Evolutionary conservation across 2,329 filamentous ascomycete species (phyloP).

Genomic region (Ascochyta rabiei): DNA sequence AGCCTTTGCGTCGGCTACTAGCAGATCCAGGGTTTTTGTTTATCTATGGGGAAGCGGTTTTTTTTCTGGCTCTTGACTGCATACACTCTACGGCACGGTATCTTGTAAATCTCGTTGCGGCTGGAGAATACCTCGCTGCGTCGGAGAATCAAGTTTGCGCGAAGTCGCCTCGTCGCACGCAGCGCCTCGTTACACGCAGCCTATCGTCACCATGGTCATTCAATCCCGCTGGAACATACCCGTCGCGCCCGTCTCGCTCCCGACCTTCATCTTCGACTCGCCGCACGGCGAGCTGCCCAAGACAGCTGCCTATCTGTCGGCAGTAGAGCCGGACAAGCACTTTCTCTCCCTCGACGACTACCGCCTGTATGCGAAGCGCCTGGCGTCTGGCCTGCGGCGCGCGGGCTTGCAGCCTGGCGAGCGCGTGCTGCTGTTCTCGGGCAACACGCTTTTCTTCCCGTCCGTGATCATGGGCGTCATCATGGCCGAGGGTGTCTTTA

Average conservation of each 20-base stretch:
- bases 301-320: conserved; percentile 65
- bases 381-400: conserved; percentile 70
- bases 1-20: too few species aligned
- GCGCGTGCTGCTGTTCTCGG: conserved; percentile 74
- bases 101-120: too few species aligned
- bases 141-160: too few species aligned
- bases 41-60: too few species aligned
- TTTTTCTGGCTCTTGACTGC: too few species aligned
- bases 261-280: conserved; percentile 58
- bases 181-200: neutral
- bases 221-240: conserved; percentile 57
- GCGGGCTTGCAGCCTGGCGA: conserved; percentile 70
- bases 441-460: conserved; percentile 76
- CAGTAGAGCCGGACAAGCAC: conserved; percentile 69
- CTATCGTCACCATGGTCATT: conserved; percentile 54
- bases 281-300: conserved; percentile 55
- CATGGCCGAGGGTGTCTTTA: conserved; percentile 80
- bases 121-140: too few species aligned
- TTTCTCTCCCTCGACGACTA: conserved; percentile 68
- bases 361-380: conserved; percentile 72
- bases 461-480: conserved; percentile 73
- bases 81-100: too few species aligned
- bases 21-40: too few species aligned
- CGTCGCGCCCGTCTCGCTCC: conserved; percentile 54
- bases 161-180: too few species aligned